Conservation (phyloP, 2,329 filamentous ascomycete species). For the Periconia macrospinosa region DNA sequence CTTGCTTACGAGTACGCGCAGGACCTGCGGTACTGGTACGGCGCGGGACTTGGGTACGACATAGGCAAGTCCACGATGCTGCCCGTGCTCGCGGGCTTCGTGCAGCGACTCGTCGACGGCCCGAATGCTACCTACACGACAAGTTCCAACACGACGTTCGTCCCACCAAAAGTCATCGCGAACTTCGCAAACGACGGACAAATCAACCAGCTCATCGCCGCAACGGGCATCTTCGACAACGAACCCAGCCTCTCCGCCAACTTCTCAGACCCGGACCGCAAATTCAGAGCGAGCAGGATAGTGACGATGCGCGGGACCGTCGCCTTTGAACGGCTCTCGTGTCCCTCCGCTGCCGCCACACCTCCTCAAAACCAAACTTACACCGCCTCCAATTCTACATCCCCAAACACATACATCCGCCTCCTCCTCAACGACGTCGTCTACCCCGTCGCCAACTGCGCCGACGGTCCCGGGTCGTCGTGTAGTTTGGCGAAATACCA, state of each 20-base stretch:
- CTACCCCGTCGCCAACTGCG: conserved; percentile 61
- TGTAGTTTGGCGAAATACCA: conserved; percentile 36
- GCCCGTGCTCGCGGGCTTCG: conserved; percentile 59
- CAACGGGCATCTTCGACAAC: conserved; percentile 63
- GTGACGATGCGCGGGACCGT: conserved; percentile 68
- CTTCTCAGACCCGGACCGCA: conserved; percentile 50
- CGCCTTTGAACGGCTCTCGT: conserved; percentile 65
- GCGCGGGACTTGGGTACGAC: conserved; percentile 59
- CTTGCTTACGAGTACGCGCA: conserved; percentile 68
- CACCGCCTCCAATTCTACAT: conserved; percentile 2
- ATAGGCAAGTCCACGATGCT: conserved; percentile 63
- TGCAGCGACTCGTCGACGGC: conserved; percentile 56
- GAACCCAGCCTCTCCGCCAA: conserved; percentile 54
- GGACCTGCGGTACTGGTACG: conserved; percentile 70
- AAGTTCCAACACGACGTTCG: conserved; percentile 51
- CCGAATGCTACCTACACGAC: conserved; percentile 54
- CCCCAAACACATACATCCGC: conserved; percentile 49
- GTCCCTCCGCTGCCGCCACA: conserved; percentile 28
- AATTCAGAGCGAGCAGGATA: conserved; percentile 60
- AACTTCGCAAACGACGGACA: conserved; percentile 69
- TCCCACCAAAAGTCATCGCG: conserved; percentile 60
- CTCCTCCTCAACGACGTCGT: conserved; percentile 65
- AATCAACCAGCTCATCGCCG: conserved; percentile 62
- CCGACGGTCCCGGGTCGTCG: conserved; percentile 53
- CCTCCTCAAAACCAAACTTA: background rate